Evolutionary conservation across 176 grass and related monocot species (phyloP).

Genomic region (Canna indica): DNA sequence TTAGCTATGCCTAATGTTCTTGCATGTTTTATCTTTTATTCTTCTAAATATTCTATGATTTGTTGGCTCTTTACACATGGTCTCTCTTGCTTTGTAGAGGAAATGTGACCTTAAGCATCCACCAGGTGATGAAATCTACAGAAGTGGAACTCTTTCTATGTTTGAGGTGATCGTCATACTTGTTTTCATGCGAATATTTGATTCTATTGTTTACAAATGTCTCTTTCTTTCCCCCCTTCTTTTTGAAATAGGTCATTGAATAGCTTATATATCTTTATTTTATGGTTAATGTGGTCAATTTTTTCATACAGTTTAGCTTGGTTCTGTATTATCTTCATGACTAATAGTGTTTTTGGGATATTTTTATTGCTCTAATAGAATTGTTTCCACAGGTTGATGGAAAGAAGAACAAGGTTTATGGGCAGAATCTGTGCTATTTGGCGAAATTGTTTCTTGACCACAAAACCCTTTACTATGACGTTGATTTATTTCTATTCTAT

Average conservation of each 20-base stretch:
- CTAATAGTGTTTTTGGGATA: background rate
- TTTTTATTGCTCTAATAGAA: background rate
- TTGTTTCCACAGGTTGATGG: constrained; percentile 65
- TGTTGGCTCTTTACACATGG: background rate
- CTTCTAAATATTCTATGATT: constrained; percentile 1
- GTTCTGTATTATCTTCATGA: background rate
- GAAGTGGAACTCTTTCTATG: constrained; percentile 93
- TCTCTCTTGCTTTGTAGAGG: constrained; percentile 40
- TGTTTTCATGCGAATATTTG: too few relatives aligned
- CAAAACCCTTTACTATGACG: constrained; percentile 93
- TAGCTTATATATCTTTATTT: too few relatives aligned
- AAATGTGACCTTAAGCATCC: constrained; percentile 99
- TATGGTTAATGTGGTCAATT: too few relatives aligned
- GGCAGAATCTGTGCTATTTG: constrained; percentile 95
- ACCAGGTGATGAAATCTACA: constrained; percentile 97
- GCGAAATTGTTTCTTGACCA: constrained; percentile 98
- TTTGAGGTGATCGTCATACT: constrained; percentile 62
- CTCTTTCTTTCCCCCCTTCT: constrained; percentile 3
- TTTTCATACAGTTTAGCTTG: background rate
- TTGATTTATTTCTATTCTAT: constrained; percentile 96
- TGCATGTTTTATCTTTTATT: background rate
- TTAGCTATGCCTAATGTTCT: background rate
- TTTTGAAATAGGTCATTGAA: too few relatives aligned
- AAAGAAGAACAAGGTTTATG: constrained; percentile 98
- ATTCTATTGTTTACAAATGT: too few relatives aligned